phyloP scores from a whole-genome alignment of 2,329 filamentous ascomycete species.

The Verticillium albo-atrum region DNA sequence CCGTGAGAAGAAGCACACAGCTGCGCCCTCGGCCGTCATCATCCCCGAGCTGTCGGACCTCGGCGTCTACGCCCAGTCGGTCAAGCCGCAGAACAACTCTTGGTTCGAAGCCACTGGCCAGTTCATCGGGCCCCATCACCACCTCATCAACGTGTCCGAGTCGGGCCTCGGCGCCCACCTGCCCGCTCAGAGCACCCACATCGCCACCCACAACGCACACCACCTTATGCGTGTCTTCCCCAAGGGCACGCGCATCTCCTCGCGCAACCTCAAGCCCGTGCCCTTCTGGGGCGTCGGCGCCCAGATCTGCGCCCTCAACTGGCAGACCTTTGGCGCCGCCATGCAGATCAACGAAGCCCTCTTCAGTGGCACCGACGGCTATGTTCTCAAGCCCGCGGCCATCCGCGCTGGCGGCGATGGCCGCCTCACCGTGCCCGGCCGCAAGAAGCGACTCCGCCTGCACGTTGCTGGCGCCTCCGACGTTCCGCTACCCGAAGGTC shows the following conservation, averaged over 20 bases:
- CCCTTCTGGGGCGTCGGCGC: conserved; percentile 64
- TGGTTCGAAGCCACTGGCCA: conserved; percentile 53
- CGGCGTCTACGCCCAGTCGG: conserved; percentile 65
- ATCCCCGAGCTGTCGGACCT: conserved; percentile 61
- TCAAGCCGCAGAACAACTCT: conserved; percentile 61
- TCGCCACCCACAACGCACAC: conserved; percentile 56
- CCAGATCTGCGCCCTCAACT: conserved; percentile 66
- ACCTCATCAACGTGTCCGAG: conserved; percentile 67
- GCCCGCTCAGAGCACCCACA: conserved; percentile 38
- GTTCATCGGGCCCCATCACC: conserved; percentile 56
- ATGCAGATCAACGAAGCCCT: conserved; percentile 67
- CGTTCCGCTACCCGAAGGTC: conserved; percentile 48
- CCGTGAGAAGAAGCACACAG: conserved; percentile 44
- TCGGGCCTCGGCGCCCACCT: conserved; percentile 50
- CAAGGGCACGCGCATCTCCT: conserved; percentile 65
- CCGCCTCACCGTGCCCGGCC: conserved; percentile 36
- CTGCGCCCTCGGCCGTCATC: conserved; percentile 42
- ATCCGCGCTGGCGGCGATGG: conserved; percentile 53
- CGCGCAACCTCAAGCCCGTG: conserved; percentile 57
- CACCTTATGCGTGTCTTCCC: conserved; percentile 69
- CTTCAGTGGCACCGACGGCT: conserved; percentile 61
- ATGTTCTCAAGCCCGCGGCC: conserved; percentile 58
- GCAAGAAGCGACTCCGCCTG: conserved; percentile 46
- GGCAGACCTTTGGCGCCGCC: conserved; percentile 62
- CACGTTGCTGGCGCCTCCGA: conserved; percentile 60